Conservation (phyloP, 192 early-diverging fungal genomes). For the Backusella liffmaniae region DNA sequence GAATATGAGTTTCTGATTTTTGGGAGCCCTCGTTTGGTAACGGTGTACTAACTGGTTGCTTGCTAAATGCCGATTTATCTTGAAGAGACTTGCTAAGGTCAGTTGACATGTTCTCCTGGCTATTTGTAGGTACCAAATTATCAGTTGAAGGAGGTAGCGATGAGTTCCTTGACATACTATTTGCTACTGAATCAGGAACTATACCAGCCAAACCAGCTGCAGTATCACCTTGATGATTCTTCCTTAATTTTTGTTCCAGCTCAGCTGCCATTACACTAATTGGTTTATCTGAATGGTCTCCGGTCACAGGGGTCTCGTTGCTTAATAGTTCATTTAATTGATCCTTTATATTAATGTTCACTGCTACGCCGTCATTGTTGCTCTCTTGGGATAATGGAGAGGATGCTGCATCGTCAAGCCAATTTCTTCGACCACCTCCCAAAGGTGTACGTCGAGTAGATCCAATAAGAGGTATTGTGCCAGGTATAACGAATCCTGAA, state of each 20-base stretch:
- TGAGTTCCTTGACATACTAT: background rate
- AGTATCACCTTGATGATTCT: background rate
- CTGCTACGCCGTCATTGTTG: conserved; percentile 12
- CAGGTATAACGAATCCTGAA: conserved; percentile 33
- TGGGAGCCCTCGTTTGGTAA: background rate
- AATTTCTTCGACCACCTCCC: background rate
- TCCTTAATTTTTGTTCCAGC: conserved; percentile 25
- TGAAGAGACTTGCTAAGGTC: background rate
- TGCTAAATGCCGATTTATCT: conserved; percentile 7
- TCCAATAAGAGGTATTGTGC: conserved; percentile 32
- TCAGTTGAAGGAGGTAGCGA: conserved; percentile 31
- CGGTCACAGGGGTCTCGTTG: background rate
- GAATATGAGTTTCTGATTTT: conserved; percentile 8
- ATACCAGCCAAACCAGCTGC: conserved; percentile 4
- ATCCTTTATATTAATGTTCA: conserved; percentile 22
- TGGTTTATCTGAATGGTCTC: conserved; percentile 30
- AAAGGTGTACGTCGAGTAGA: conserved; percentile 23
- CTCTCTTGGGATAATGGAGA: background rate
- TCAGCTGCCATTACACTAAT: conserved; percentile 34
- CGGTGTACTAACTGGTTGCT: background rate
- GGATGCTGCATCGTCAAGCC: background rate
- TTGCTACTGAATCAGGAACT: background rate
- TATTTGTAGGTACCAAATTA: conserved; percentile 23
- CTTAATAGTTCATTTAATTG: conserved; percentile 25
- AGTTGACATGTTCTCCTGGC: background rate